Conservation (phyloP, 176 grass and related monocot genomes). For the Ensete glaucum region DNA sequence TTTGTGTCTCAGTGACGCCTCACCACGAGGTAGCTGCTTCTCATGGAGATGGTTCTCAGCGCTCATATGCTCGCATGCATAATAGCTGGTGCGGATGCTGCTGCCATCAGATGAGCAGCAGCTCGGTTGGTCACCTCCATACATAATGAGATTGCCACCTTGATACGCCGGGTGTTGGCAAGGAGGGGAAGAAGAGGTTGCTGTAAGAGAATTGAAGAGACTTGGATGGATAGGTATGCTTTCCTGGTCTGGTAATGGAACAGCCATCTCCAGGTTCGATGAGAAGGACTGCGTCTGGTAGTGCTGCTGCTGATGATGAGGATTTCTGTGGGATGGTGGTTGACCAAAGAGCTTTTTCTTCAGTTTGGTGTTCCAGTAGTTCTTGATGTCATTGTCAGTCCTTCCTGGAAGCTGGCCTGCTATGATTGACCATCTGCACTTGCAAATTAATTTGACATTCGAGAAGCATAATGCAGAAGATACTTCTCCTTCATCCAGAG, state of each 20-base stretch:
- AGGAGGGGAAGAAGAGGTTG: neutral
- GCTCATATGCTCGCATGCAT: neutral
- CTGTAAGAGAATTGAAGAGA: slow-evolving; percentile 6
- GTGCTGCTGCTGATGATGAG: neutral
- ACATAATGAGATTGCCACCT: slow-evolving; percentile 19
- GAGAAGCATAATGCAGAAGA: too few species aligned
- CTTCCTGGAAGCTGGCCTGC: slow-evolving; percentile 62
- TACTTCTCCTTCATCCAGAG: too few species aligned
- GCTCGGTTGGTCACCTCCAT: slow-evolving; percentile 23
- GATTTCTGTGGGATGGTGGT: slow-evolving; percentile 24
- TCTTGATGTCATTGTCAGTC: slow-evolving; percentile 57
- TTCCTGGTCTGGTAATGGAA: slow-evolving; percentile 22
- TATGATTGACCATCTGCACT: slow-evolving; percentile 62
- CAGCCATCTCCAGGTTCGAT: neutral
- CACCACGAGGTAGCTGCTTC: neutral
- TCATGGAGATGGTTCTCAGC: slow-evolving; percentile 26
- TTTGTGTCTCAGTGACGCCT: neutral
- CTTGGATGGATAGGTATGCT: slow-evolving; percentile 12
- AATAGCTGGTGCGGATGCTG: too few species aligned
- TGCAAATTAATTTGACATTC: neutral
- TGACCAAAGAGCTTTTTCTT: slow-evolving; percentile 41
- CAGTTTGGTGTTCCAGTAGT: slow-evolving; percentile 57
- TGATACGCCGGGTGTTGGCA: too few species aligned
- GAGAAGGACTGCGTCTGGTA: slow-evolving; percentile 26
- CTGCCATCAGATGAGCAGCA: neutral